These are phyloP conservation scores for Phytophthora multivora DNA, from an alignment of 352 stramenopile genomes.

Conservation along the genomic window DNA sequence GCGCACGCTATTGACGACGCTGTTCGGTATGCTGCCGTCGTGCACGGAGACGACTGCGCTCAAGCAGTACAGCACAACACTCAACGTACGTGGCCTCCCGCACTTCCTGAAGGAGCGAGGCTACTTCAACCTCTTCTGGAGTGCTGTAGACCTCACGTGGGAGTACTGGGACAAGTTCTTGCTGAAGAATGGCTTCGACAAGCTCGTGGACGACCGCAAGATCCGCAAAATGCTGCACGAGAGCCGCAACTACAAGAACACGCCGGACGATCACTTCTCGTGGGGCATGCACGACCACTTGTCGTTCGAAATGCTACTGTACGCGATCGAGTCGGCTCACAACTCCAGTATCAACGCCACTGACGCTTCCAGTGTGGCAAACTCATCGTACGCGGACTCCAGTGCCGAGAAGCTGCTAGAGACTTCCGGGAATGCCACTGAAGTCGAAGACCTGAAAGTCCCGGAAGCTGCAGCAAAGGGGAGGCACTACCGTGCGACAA, in stretches of 20 bases:
- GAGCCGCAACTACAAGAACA: constrained; percentile 56
- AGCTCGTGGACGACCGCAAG: constrained; percentile 69
- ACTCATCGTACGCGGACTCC: background rate
- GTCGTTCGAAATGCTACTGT: constrained; percentile 75
- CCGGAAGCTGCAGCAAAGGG: constrained; percentile 25
- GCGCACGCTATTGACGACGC: constrained; percentile 67
- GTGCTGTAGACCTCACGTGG: constrained; percentile 62
- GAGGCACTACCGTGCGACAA: constrained; percentile 26
- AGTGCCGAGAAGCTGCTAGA: background rate
- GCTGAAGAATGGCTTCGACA: constrained; percentile 67
- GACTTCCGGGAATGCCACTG: constrained; percentile 13
- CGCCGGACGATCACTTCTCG: constrained; percentile 63
- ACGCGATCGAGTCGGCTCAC: constrained; percentile 57
- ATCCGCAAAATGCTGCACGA: constrained; percentile 73
- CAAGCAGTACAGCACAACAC: constrained; percentile 57
- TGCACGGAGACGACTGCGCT: constrained; percentile 71
- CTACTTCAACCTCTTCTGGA: constrained; percentile 80
- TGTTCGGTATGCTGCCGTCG: constrained; percentile 75
- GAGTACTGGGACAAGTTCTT: constrained; percentile 79
- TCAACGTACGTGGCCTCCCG: constrained; percentile 57
- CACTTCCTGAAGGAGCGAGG: constrained; percentile 72
- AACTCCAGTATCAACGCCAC: constrained; percentile 40
- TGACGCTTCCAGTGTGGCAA: background rate
- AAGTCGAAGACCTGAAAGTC: constrained; percentile 12
- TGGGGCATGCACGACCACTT: constrained; percentile 78